These are phyloP conservation scores for Lathyrus sativus DNA, from an alignment of 306 rosid genomes.

Conservation along the genomic window DNA sequence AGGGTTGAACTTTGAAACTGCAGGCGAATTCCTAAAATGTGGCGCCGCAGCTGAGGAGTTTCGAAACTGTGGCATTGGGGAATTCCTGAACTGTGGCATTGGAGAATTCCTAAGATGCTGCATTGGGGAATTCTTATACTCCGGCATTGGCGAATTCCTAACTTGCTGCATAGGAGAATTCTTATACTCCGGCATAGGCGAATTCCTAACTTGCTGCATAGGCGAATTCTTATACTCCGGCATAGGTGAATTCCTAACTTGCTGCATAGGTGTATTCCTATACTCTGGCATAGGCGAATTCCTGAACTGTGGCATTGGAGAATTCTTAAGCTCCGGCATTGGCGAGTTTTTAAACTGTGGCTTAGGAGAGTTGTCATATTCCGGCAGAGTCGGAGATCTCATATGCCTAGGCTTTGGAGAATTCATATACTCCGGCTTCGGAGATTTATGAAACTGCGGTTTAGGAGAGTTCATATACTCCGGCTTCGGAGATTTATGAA, in stretches of 20 bases:
- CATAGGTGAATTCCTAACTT: not conserved
- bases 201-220: not conserved
- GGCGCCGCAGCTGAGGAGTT: conserved; percentile 20
- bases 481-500: not conserved
- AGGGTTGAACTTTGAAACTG: conserved; percentile 33
- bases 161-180: conserved; percentile 1
- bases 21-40: conserved; percentile 30
- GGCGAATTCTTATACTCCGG: conserved; percentile 4
- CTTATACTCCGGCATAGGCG: not conserved
- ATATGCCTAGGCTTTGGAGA: not conserved
- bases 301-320: not conserved
- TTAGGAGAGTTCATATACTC: not conserved
- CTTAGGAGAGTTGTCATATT: not conserved
- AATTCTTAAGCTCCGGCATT: not conserved
- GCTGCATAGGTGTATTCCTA: not conserved
- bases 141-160: not conserved
- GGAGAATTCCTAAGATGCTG: conserved; percentile 21
- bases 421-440: not conserved
- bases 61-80: conserved; percentile 30
- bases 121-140: conserved; percentile 11
- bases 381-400: not conserved
- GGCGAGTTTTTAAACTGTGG: conserved; percentile 14
- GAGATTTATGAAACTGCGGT: not conserved
- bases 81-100: conserved; percentile 9
- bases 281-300: conserved; percentile 1